Percentiles rank a stretch among this genome's conserved stretches.
phyloP scores from a whole-genome alignment of 164 flowering plant genomes.

The Cinnamomum micranthum region DNA sequence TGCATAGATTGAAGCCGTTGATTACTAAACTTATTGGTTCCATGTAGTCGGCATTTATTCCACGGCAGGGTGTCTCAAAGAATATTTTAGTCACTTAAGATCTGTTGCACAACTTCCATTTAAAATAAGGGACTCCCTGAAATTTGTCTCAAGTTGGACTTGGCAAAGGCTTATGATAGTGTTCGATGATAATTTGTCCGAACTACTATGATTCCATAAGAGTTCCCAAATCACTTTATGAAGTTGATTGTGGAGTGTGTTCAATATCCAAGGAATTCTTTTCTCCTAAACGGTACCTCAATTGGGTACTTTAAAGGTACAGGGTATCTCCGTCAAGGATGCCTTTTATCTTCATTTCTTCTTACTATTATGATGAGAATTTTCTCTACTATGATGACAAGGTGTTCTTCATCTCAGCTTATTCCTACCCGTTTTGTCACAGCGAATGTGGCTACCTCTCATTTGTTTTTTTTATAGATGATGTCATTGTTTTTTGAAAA shows the following conservation, averaged over 20 bases:
- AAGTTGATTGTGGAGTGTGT: background rate
- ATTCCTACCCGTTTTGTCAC: no score
- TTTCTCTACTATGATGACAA: no score
- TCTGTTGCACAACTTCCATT: no score
- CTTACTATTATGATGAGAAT: background rate
- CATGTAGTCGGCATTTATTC: no score
- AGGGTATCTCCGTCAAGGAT: background rate
- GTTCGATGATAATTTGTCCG: background rate
- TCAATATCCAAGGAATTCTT: background rate
- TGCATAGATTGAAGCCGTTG: no score
- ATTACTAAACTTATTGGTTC: no score
- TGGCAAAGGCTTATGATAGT: background rate
- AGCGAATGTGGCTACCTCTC: no score
- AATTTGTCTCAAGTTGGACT: background rate
- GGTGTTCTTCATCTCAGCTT: no score
- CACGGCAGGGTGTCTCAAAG: no score
- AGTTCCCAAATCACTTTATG: background rate
- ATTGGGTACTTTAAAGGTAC: background rate
- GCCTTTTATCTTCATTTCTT: background rate
- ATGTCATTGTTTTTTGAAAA: no score
- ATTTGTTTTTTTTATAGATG: background rate
- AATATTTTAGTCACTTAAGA: no score
- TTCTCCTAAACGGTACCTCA: background rate
- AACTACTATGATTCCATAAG: background rate
- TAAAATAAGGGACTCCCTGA: background rate